Conservation (phyloP, 352 stramenopile species). For the Phytopythium aichiense region DNA sequence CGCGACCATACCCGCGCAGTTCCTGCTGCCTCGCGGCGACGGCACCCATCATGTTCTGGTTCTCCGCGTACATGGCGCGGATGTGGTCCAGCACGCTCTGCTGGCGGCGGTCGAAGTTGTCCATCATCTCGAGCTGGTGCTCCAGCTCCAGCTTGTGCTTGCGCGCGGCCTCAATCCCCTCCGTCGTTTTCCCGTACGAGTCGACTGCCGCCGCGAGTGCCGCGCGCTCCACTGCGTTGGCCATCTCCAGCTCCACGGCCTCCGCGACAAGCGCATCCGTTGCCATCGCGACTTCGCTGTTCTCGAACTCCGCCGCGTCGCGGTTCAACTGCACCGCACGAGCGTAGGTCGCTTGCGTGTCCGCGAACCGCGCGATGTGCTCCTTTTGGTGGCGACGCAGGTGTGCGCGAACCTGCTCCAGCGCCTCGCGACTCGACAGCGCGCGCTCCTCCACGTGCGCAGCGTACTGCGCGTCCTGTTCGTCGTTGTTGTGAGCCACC, state of each 20-base stretch:
- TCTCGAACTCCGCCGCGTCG: not conserved
- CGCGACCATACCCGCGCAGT: constrained; percentile 8
- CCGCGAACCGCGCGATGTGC: constrained; percentile 35
- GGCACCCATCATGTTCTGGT: constrained; percentile 17
- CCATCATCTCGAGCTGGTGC: constrained; percentile 36
- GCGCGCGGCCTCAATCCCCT: constrained; percentile 15
- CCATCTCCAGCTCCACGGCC: constrained; percentile 26
- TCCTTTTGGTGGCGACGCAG: constrained; percentile 31
- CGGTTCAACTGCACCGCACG: not conserved
- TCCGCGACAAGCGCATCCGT: constrained; percentile 1
- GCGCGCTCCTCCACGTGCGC: constrained; percentile 31
- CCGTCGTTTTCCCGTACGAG: constrained; percentile 13
- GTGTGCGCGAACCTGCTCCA: constrained; percentile 35
- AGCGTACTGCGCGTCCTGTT: constrained; percentile 31
- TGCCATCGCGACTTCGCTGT: not conserved
- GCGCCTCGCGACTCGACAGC: constrained; percentile 26
- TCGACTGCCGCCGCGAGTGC: constrained; percentile 14
- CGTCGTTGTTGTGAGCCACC: constrained; percentile 1
- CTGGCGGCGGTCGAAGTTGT: constrained; percentile 37
- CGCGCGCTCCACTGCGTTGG: constrained; percentile 17
- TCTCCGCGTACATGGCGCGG: constrained; percentile 20
- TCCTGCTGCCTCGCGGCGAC: constrained; percentile 22
- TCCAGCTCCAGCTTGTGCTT: constrained; percentile 34
- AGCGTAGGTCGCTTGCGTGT: constrained; percentile 25
- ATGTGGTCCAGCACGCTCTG: constrained; percentile 31